Conservation (phyloP, 371 early-diverging fungal species). For the Circinella minor region DNA sequence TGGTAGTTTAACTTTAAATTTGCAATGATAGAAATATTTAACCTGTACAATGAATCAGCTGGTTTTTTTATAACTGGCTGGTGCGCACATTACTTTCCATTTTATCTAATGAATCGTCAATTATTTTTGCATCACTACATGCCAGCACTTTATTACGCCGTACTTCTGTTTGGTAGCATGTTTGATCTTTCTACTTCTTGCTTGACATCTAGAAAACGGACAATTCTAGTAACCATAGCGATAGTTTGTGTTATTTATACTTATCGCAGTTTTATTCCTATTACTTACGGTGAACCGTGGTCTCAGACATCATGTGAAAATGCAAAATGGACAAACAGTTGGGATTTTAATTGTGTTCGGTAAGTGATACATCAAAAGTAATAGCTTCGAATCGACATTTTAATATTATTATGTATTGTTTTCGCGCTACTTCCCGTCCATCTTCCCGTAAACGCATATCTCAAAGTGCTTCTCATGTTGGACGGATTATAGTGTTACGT, state of each 20-base stretch:
- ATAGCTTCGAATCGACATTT: neutral
- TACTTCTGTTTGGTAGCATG: constrained; percentile 73
- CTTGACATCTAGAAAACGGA: constrained; percentile 47
- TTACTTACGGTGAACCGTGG: constrained; percentile 88
- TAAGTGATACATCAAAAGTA: constrained; percentile 16
- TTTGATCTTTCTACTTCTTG: constrained; percentile 80
- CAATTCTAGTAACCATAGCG: constrained; percentile 53
- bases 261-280: constrained; percentile 74
- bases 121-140: constrained; percentile 98
- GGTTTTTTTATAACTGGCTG: constrained; percentile 92
- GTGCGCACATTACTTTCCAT: constrained; percentile 94
- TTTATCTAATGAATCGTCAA: constrained; percentile 95
- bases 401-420: neutral
- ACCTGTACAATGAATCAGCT: constrained; percentile 68
- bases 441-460: too few species aligned
- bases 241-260: constrained; percentile 55
- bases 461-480: too few species aligned
- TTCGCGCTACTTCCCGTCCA: too few species aligned
- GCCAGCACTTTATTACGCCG: constrained; percentile 88
- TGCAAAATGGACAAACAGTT: constrained; percentile 81
- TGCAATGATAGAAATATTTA: constrained; percentile 30
- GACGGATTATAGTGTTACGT: too few species aligned
- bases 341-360: constrained; percentile 67
- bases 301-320: constrained; percentile 66
- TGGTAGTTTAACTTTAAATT: neutral